Evolutionary conservation across 495 filamentous ascomycete genomes (phyloP), one percentile per base, ranked within the genome.

Genomic region (Aspergillus bridgeri): DNA sequence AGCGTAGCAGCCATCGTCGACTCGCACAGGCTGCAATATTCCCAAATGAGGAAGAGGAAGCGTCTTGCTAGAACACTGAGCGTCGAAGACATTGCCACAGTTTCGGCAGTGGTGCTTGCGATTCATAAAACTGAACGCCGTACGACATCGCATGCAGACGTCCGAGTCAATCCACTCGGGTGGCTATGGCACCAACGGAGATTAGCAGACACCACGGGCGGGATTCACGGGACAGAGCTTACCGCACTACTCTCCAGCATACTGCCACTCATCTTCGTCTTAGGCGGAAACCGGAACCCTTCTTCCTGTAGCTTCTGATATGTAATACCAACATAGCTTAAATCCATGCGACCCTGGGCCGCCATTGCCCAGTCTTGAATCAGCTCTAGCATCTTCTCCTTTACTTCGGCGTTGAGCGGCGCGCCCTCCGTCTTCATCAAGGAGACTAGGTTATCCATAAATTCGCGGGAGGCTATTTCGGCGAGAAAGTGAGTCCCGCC

Each of bases 121-220:
- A 69, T 98, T 98, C 57, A 91, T 98, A 67, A 98, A 98, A 33
- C 90, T 96, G 66, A 98, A 98, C 6, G 91, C 70, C 21, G 92
- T 96, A 57, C 94, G 85, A 65, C 94, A 98, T 69, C 94, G 86
- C 94, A 98, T 97, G 66, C 94, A 98, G 22, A 98, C 94, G 64
- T 98, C 94, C 2, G 93, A 96, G 71, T 98, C 95, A 27, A 87
- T 87, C 94, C 94, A 98, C 70, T 98, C 94, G 4, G 94, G 94
- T 3, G 94, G 94, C 92, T 96, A 61, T 49, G 23, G 9, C 3
- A 6, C 11, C 22, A 44, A 29, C 13, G 20, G 27, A 3, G 24
- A 38, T 56, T 44, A 49, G 33, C 23, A 51, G n/a, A 57, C 42
- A 1, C 23, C 20, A 52, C 25, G 23, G 7, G 25, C 18, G n/a